These are phyloP conservation scores for Alternaria sp. DNA, from an alignment of 2,329 filamentous ascomycete genomes.

Conservation along the genomic window DNA sequence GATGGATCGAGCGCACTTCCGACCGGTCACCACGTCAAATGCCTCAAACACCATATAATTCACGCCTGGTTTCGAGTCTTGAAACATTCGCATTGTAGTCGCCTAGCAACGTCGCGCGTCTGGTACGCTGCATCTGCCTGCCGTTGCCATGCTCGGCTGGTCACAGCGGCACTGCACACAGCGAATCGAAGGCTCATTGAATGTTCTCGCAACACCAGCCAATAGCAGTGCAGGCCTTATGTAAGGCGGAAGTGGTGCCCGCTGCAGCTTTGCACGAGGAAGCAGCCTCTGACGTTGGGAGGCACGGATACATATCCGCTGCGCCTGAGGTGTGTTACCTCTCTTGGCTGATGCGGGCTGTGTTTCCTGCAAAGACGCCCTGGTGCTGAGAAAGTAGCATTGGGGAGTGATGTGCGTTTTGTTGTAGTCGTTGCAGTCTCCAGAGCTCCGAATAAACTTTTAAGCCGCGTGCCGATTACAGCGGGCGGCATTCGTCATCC, in stretches of 20 bases:
- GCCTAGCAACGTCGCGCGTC: background rate
- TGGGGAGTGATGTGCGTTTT: background rate
- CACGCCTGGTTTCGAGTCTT: background rate
- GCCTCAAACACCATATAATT: constrained; percentile 25
- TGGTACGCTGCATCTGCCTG: background rate
- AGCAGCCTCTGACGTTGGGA: constrained; percentile 12
- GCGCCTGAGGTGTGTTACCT: constrained; percentile 8
- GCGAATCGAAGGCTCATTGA: background rate
- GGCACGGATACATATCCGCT: constrained; percentile 28
- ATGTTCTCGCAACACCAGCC: constrained; percentile 11
- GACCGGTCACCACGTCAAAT: constrained; percentile 32
- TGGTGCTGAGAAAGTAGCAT: background rate
- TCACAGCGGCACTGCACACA: constrained; percentile 1
- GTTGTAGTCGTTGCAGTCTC: background rate
- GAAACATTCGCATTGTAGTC: background rate
- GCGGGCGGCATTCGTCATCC: background rate
- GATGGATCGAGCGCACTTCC: constrained; percentile 16
- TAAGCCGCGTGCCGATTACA: background rate
- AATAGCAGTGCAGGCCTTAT: constrained; percentile 24
- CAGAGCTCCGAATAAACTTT: background rate
- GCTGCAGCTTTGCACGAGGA: background rate
- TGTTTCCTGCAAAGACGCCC: background rate
- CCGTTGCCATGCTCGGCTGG: background rate
- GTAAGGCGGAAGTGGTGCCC: constrained; percentile 14
- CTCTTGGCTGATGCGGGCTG: constrained; percentile 13